Conservation (phyloP, 2,329 filamentous ascomycete genomes). For the Colletotrichum phormii region DNA sequence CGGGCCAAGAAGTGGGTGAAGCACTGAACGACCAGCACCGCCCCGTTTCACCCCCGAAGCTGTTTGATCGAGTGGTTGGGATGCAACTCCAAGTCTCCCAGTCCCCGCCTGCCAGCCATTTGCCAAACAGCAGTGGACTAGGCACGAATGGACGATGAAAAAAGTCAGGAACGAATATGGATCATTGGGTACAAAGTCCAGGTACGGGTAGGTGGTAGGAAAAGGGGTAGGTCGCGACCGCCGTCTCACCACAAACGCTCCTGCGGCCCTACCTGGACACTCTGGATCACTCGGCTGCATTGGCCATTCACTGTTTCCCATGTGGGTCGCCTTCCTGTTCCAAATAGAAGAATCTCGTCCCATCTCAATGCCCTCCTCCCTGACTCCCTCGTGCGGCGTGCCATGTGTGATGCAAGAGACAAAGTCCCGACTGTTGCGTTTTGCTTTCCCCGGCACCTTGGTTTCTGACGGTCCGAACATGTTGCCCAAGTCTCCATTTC, state of each 20-base stretch:
- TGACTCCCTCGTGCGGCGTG: not conserved
- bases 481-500: not conserved
- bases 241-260: constrained; percentile 14
- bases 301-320: not conserved
- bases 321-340: constrained; percentile 4
- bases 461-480: constrained; percentile 26
- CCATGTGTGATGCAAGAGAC: not conserved
- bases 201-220: not conserved
- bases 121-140: not conserved
- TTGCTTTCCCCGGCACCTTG: constrained; percentile 4
- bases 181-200: too few relatives aligned
- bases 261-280: not conserved
- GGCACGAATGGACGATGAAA: too few relatives aligned
- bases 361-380: constrained; percentile 2
- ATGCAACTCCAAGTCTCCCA: not conserved
- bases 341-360: constrained; percentile 10
- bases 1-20: constrained; percentile 17
- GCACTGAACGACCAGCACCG: constrained; percentile 22
- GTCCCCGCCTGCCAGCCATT: constrained; percentile 2
- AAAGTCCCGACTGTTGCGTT: not conserved
- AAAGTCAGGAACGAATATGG: too few relatives aligned
- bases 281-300: not conserved
- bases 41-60: constrained; percentile 24
- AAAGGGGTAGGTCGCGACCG: not conserved
- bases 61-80: constrained; percentile 29